Conservation (phyloP, 2,329 filamentous ascomycete species). For the Fusarium nurragi region DNA sequence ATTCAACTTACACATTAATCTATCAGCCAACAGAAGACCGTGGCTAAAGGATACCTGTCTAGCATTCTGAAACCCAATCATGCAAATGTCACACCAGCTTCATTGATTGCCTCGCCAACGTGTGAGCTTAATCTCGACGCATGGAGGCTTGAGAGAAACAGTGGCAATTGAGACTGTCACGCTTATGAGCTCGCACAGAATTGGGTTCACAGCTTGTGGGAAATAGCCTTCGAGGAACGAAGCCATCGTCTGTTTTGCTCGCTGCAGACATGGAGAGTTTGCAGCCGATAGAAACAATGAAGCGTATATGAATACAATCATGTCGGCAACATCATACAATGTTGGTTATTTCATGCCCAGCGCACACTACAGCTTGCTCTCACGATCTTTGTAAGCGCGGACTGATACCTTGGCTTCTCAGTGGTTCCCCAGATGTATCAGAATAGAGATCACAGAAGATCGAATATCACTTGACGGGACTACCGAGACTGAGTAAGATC, state of each 20-base stretch:
- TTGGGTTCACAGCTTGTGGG: background rate
- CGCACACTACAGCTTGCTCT: background rate
- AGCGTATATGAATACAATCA: background rate
- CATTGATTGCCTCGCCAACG: background rate
- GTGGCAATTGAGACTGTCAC: conserved; percentile 23
- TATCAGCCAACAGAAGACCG: background rate
- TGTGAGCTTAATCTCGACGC: background rate
- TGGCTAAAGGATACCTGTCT: background rate
- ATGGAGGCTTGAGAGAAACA: background rate
- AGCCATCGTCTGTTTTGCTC: background rate
- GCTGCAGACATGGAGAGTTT: background rate
- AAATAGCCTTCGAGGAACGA: background rate
- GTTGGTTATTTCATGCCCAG: background rate
- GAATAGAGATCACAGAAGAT: background rate
- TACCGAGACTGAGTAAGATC: conserved; percentile 23
- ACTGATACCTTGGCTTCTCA: background rate
- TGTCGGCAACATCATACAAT: background rate
- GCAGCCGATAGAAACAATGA: background rate
- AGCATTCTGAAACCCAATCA: conserved; percentile 8
- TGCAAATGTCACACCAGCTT: conserved; percentile 4
- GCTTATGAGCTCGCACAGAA: conserved; percentile 7
- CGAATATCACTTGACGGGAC: background rate
- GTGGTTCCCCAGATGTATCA: background rate
- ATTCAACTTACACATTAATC: conserved; percentile 28
- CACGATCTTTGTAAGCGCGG: background rate